Evolutionary conservation across 306 rosid genomes (phyloP).

Genomic region (Trifolium fragiferum): DNA sequence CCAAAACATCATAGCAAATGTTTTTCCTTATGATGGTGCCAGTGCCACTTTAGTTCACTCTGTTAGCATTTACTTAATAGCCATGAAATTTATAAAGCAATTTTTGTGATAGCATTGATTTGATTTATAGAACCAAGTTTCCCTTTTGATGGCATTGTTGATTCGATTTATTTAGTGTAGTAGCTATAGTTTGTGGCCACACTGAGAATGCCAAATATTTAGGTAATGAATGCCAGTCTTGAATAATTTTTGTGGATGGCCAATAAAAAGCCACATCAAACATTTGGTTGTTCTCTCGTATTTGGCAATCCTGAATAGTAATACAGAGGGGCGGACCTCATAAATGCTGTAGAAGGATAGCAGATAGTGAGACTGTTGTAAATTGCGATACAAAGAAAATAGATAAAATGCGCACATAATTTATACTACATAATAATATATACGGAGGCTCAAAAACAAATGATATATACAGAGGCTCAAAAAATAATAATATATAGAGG

Average conservation of each 20-base stretch:
- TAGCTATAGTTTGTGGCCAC: conserved; percentile 21
- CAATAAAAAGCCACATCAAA: conserved; percentile 19
- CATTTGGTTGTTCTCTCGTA: conserved; percentile 3
- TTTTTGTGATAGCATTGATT: conserved; percentile 6
- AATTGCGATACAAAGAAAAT: neutral
- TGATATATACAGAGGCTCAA: neutral
- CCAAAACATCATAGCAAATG: too few species aligned
- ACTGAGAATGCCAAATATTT: conserved; percentile 6
- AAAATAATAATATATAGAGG: too few species aligned
- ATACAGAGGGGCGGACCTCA: too few species aligned
- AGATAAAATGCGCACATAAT: conserved; percentile 2
- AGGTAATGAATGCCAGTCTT: conserved; percentile 28
- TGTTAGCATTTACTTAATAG: conserved; percentile 1
- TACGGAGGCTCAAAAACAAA: neutral
- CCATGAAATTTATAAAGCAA: conserved; percentile 4
- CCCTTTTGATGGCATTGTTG: neutral
- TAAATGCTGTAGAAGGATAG: neutral
- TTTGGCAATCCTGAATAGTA: too few species aligned
- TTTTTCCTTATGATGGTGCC: conserved; percentile 5
- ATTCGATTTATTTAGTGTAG: conserved; percentile 25
- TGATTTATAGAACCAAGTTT: conserved; percentile 17
- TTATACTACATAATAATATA: conserved; percentile 13
- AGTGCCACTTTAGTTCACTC: conserved; percentile 14
- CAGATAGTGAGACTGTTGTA: conserved; percentile 14
- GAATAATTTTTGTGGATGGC: neutral